Evolutionary conservation across 2,329 filamentous ascomycete genomes (phyloP).

Genomic region (Geosmithia putterillii): DNA sequence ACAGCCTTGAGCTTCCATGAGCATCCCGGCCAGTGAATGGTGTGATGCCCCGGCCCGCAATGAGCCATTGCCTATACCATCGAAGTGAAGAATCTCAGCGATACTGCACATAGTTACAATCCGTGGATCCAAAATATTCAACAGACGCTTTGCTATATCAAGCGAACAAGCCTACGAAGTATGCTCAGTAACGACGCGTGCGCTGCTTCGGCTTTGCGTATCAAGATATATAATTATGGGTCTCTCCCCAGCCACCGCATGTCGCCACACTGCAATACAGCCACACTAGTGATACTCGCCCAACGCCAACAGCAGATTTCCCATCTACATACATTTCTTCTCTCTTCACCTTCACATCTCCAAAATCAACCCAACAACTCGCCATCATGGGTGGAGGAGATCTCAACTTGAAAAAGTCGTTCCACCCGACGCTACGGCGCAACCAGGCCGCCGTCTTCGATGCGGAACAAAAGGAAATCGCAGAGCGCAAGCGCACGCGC

Average conservation of each 20-base stretch:
- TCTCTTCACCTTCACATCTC: neutral
- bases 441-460: conserved; percentile 89
- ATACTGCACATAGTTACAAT: no score
- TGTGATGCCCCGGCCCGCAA: no score
- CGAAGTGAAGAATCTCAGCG: no score
- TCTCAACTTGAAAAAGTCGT: conserved; percentile 90
- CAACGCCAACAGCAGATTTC: neutral
- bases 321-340: neutral
- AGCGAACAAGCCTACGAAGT: no score
- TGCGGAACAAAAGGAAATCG: conserved; percentile 82
- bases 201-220: no score
- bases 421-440: conserved; percentile 80
- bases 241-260: neutral
- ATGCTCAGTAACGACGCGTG: no score
- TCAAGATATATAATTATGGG: no score
- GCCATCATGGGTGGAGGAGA: conserved; percentile 81
- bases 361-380: conserved; percentile 5
- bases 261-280: neutral
- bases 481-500: conserved; percentile 88
- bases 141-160: no score
- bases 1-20: neutral
- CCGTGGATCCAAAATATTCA: no score
- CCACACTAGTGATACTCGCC: neutral
- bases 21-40: no score
- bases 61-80: no score